A percentile compares a stretch with the other conserved stretches of the same genome.
Conservation (phyloP, 73 alveolate species). For the Paramecium primaurelia region DNA sequence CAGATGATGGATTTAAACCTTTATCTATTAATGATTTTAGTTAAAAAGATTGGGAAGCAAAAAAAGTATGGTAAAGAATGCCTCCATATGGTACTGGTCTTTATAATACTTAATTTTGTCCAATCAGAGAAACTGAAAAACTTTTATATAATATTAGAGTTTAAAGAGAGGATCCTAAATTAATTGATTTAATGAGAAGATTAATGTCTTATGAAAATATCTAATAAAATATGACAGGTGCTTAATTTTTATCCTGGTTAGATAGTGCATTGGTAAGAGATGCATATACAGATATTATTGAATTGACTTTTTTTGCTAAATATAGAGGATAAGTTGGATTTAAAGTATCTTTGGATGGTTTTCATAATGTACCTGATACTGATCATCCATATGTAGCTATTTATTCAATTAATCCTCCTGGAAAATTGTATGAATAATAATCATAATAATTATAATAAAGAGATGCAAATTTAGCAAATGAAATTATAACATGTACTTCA, state of each 20-base stretch:
- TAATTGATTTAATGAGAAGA: slow-evolving; percentile 58
- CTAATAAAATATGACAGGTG: slow-evolving; percentile 5
- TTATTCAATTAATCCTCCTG: slow-evolving; percentile 70
- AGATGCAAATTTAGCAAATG: not conserved
- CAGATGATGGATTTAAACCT: slow-evolving; percentile 72
- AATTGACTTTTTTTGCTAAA: slow-evolving; percentile 57
- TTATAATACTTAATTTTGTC: slow-evolving; percentile 68
- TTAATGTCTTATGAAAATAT: slow-evolving; percentile 35
- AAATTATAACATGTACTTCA: slow-evolving; percentile 55
- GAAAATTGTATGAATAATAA: slow-evolving; percentile 38
- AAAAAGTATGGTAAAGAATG: slow-evolving; percentile 73
- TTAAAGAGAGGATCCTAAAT: slow-evolving; percentile 65
- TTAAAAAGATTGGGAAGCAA: slow-evolving; percentile 67
- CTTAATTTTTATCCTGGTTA: slow-evolving; percentile 46
- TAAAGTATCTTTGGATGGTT: slow-evolving; percentile 82
- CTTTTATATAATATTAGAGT: slow-evolving; percentile 68
- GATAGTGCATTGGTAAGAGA: slow-evolving; percentile 50
- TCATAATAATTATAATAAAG: not conserved
- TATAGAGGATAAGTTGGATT: slow-evolving; percentile 76
- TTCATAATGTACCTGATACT: slow-evolving; percentile 72
- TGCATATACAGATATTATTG: slow-evolving; percentile 62
- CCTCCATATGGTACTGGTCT: slow-evolving; percentile 76
- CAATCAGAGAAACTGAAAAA: slow-evolving; percentile 67
- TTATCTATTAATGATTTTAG: slow-evolving; percentile 72
- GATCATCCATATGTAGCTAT: slow-evolving; percentile 66